Percentiles rank a stretch among this genome's conserved stretches.
Conservation (phyloP, 2,329 filamentous ascomycete genomes). For the Penicillium hordei region DNA sequence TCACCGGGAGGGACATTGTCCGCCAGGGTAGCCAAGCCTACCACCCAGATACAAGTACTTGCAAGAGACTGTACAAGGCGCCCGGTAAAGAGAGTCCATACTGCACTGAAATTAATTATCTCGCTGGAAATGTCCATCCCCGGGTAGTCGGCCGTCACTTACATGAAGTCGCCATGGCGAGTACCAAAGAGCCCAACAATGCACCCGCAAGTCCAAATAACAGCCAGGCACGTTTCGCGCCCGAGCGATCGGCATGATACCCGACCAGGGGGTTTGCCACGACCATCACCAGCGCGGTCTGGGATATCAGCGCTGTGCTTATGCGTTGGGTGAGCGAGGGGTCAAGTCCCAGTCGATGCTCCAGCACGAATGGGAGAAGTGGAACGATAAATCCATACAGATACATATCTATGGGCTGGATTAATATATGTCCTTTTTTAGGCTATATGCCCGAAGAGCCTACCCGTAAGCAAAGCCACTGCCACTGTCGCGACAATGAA, state of each 20-base stretch:
- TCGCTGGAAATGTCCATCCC: background rate
- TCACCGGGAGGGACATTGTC: slow-evolving; percentile 28
- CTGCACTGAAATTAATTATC: slow-evolving; percentile 7
- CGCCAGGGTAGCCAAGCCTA: slow-evolving; percentile 31
- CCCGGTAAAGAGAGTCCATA: slow-evolving; percentile 26
- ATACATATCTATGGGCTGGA: slow-evolving; percentile 24
- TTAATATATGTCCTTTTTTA: background rate
- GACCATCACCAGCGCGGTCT: slow-evolving; percentile 26
- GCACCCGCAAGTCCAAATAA: slow-evolving; percentile 22
- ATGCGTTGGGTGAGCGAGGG: slow-evolving; percentile 25
- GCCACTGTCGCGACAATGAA: slow-evolving; percentile 27
- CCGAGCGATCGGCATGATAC: slow-evolving; percentile 22
- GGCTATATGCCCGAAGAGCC: background rate
- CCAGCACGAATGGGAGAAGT: slow-evolving; percentile 31
- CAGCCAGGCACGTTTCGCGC: slow-evolving; percentile 23
- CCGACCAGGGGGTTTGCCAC: slow-evolving; percentile 26
- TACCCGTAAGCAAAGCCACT: slow-evolving; percentile 27
- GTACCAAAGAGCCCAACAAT: slow-evolving; percentile 22
- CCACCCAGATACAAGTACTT: slow-evolving; percentile 29
- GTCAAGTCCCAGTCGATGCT: slow-evolving; percentile 28
- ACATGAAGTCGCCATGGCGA: slow-evolving; percentile 28
- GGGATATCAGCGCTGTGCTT: slow-evolving; percentile 27
- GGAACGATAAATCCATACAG: slow-evolving; percentile 35
- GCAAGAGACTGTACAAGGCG: slow-evolving; percentile 31
- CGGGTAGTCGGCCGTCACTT: background rate